Percentiles rank a stretch among this genome's conserved stretches.
Evolutionary conservation across 2,329 filamentous ascomycete genomes (phyloP).

Genomic region (Xylaria sp.): DNA sequence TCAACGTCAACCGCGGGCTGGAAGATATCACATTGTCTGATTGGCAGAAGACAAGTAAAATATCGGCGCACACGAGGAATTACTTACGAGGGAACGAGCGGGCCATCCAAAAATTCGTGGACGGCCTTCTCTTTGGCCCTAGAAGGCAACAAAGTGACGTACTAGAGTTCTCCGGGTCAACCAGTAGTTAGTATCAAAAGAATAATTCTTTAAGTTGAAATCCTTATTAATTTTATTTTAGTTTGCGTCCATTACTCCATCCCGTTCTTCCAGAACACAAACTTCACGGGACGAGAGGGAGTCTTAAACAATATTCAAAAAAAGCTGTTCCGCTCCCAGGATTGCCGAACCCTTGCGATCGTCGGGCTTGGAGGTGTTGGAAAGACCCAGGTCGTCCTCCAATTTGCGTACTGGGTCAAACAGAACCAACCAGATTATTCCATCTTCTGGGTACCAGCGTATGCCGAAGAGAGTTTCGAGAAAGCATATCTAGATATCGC

Average conservation of each 20-base stretch:
- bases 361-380: conserved; percentile 48
- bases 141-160: not conserved
- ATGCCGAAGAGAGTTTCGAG: conserved; percentile 45
- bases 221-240: too few species aligned
- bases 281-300: conserved; percentile 4
- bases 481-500: conserved; percentile 46
- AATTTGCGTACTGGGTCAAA: conserved; percentile 46
- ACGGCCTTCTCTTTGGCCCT: not conserved
- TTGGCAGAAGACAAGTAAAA: conserved; percentile 33
- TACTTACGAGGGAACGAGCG: conserved; percentile 3
- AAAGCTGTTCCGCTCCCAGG: conserved; percentile 26
- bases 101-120: conserved; percentile 2
- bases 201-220: not conserved
- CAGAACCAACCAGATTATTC: conserved; percentile 41
- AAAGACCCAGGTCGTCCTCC: conserved; percentile 48
- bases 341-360: too few species aligned
- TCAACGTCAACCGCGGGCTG: conserved; percentile 40
- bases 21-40: conserved; percentile 36
- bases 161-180: not conserved
- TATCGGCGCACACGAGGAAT: conserved; percentile 20
- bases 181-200: conserved; percentile 1
- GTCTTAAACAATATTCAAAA: conserved; percentile 9
- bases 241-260: not conserved
- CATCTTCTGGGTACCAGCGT: conserved; percentile 51
- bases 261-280: not conserved